phyloP scores from a whole-genome alignment of 495 filamentous ascomycete genomes.

The Xylaria curta region DNA sequence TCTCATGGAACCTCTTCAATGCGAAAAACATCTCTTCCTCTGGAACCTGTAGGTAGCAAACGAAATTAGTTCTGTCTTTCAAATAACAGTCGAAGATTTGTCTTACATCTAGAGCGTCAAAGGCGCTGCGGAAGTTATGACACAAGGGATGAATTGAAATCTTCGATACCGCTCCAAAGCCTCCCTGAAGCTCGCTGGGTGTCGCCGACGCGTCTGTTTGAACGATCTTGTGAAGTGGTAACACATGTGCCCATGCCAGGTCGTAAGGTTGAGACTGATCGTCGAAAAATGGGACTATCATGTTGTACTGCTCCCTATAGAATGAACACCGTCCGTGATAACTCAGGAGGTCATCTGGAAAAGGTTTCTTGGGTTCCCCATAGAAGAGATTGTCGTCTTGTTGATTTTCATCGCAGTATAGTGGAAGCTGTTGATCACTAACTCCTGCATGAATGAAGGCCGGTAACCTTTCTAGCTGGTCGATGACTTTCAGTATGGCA shows the following conservation, averaged over 20 bases:
- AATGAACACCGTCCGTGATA: neutral
- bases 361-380: neutral
- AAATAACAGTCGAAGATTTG: neutral
- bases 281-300: neutral
- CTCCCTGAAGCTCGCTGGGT: neutral
- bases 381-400: neutral
- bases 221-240: neutral
- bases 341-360: neutral
- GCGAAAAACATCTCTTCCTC: constrained; percentile 6
- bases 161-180: neutral
- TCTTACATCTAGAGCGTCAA: neutral
- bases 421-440: neutral
- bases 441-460: neutral
- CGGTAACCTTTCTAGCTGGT: neutral
- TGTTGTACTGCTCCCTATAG: neutral
- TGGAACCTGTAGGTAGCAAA: neutral
- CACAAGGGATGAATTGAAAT: neutral
- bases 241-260: neutral
- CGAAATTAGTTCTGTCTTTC: neutral
- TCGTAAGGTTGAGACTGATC: neutral
- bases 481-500: neutral
- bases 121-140: neutral
- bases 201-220: neutral
- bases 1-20: neutral
- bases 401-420: neutral